Conservation (phyloP, 2,329 filamentous ascomycete genomes). For the Ilyonectria mors-panacis region DNA sequence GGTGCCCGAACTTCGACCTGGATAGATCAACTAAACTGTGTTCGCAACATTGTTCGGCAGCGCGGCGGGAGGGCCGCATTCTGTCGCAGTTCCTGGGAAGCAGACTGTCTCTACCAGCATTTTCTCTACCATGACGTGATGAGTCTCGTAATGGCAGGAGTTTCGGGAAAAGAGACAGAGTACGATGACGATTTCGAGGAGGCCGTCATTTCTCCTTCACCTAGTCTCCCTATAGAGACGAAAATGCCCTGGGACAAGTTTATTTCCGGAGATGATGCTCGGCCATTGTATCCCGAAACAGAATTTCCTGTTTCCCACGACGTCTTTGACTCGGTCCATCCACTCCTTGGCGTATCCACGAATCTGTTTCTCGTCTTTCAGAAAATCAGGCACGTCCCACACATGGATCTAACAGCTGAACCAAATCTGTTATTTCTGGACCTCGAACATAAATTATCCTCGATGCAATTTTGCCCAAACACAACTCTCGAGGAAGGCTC, state of each 20-base stretch:
- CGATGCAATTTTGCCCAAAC: background rate
- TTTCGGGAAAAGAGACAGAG: background rate
- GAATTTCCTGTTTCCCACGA: too few relatives aligned
- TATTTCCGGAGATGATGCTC: background rate
- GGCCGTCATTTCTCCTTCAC: background rate
- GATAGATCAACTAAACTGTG: conserved; percentile 22
- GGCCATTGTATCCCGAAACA: too few relatives aligned
- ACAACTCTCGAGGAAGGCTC: background rate
- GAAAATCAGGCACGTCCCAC: conserved; percentile 2
- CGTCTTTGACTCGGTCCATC: background rate
- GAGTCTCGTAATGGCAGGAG: conserved; percentile 21
- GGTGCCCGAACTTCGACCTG: conserved; percentile 16
- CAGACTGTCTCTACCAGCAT: conserved; percentile 9
- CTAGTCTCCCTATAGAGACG: background rate
- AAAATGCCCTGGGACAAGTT: conserved; percentile 10
- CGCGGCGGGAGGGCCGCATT: conserved; percentile 2
- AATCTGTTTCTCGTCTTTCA: conserved; percentile 10
- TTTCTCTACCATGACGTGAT: conserved; percentile 28
- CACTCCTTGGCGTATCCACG: conserved; percentile 15
- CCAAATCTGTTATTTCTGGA: background rate
- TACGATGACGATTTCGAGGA: background rate
- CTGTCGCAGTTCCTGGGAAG: conserved; percentile 15
- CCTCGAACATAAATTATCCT: conserved; percentile 1
- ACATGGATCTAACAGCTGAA: background rate
- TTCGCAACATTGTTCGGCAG: conserved; percentile 13